Evolutionary conservation across 352 stramenopile species (phyloP), one percentile per base, ranked within the genome.

Genomic region (Phytophthora podocarpi): DNA sequence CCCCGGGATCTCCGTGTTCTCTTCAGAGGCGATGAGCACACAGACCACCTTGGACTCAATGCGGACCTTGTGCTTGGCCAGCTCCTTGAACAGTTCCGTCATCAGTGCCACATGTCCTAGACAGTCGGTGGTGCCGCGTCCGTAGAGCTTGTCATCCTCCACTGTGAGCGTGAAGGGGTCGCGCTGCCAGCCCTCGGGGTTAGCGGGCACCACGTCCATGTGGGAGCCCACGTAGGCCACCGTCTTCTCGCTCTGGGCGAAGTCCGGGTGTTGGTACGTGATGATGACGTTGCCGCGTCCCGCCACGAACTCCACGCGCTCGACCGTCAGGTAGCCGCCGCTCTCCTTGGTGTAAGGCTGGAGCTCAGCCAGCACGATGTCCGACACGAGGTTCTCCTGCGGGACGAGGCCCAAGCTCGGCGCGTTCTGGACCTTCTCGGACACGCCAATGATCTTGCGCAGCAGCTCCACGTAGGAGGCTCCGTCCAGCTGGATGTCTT

Each of bases 151-250:
- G 72, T 98, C 93, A 4, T 90, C 92, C 48, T 97, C 93, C 0
- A 96, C 85, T 2, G 74, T 80, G 0, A 98, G 67, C 32, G 83
- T 78, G 66, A 98, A 98, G 15, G 92, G 92, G 56, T 98, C 85
- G 40, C 83, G 63, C 8, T 91, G 72, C 92, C 92, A 98, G 10
- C 78, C 80, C 57, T 97, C 89, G 0, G 91, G 90, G 67, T 97
- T 96, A 15, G 92, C 92, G 4, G 92, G 91, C 32, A 98, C 92
- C 21, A 98, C 92, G 61, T 98, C 93, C 78, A 98, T 76, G 72
- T 98, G 92, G 43, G 82, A 85, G 3, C 90, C 91, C 4, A 98
- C 85, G 28, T 97, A 89, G 18, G 86, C 88, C 30, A 96, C 57
- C 23, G 90, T 97, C 59, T 91, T 86, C 57, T 85, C 73, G 9